Percentiles rank a stretch among this genome's conserved stretches.
Evolutionary conservation across 192 early-diverging fungal genomes (phyloP).

Genomic region (Spinellus fusiger): DNA sequence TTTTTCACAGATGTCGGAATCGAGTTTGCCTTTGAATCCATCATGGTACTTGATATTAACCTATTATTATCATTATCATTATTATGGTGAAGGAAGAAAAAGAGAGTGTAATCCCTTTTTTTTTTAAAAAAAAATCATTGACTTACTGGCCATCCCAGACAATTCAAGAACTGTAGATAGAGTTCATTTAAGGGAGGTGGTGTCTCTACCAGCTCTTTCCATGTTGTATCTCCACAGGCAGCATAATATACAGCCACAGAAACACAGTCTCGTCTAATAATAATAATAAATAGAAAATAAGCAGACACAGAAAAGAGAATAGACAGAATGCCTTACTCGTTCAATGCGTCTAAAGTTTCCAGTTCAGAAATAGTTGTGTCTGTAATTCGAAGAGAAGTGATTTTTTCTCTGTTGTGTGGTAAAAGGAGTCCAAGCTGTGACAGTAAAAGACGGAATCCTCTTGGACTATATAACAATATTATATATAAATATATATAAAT

Average conservation of each 20-base stretch:
- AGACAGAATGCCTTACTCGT: constrained; percentile 53
- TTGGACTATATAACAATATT: constrained; percentile 29
- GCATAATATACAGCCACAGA: constrained; percentile 60
- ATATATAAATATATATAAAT: background rate
- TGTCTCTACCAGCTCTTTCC: constrained; percentile 47
- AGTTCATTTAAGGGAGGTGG: constrained; percentile 41
- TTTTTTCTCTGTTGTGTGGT: constrained; percentile 47
- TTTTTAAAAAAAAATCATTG: background rate
- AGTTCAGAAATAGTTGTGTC: constrained; percentile 59
- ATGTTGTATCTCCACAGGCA: constrained; percentile 40
- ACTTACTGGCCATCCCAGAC: constrained; percentile 66
- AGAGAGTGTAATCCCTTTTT: background rate
- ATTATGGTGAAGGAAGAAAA: background rate
- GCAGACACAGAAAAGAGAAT: background rate
- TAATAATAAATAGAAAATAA: background rate
- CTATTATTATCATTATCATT: constrained; percentile 23
- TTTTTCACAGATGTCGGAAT: constrained; percentile 44
- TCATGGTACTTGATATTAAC: constrained; percentile 51
- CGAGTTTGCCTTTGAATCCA: constrained; percentile 60
- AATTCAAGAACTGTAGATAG: constrained; percentile 65
- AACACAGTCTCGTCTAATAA: constrained; percentile 61
- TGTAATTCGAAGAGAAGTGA: constrained; percentile 60
- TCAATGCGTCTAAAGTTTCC: constrained; percentile 50
- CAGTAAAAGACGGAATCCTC: constrained; percentile 55
- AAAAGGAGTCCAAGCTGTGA: constrained; percentile 61